These are phyloP conservation scores for Eleusine indica DNA, from an alignment of 176 grass and related monocot genomes.

Conservation along the genomic window DNA sequence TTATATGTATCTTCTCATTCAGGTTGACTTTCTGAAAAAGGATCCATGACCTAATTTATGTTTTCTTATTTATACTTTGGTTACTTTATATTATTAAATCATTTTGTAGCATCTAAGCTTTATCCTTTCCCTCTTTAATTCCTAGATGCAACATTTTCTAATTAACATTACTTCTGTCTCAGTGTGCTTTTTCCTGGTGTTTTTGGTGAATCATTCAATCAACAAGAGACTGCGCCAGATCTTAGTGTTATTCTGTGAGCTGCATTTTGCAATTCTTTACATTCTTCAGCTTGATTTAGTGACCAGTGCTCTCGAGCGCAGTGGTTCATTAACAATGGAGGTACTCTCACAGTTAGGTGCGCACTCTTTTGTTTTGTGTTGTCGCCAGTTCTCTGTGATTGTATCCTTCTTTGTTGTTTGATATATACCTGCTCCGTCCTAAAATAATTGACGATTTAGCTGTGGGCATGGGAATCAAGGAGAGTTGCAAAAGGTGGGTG, in stretches of 20 bases:
- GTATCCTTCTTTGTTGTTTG: slow-evolving; percentile 25
- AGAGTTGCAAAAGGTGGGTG: too few species aligned
- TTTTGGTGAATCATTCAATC: slow-evolving; percentile 89
- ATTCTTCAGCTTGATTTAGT: slow-evolving; percentile 96
- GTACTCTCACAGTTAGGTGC: slow-evolving; percentile 92
- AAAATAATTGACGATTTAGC: too few species aligned
- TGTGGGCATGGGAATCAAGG: too few species aligned
- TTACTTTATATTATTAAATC: slow-evolving; percentile 21
- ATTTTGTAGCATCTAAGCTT: slow-evolving; percentile 13
- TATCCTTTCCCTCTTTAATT: slow-evolving; percentile 8
- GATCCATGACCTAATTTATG: not conserved
- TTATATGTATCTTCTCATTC: not conserved
- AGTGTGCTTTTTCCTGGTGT: slow-evolving; percentile 98
- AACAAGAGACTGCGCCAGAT: slow-evolving; percentile 68
- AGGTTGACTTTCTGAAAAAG: not conserved
- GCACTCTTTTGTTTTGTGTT: slow-evolving; percentile 42
- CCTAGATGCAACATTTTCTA: slow-evolving; percentile 25
- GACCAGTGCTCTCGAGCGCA: slow-evolving; percentile 67
- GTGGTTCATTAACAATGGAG: slow-evolving; percentile 69
- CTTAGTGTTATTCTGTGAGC: slow-evolving; percentile 90
- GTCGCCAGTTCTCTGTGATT: slow-evolving; percentile 19
- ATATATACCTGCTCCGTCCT: too few species aligned
- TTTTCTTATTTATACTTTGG: slow-evolving; percentile 22
- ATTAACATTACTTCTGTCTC: slow-evolving; percentile 36
- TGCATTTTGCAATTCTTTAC: slow-evolving; percentile 88